A percentile compares a stretch with the other conserved stretches of the same genome.
Evolutionary conservation across 305 asterid genomes (phyloP).

Genomic region (Ilex paraguariensis): DNA sequence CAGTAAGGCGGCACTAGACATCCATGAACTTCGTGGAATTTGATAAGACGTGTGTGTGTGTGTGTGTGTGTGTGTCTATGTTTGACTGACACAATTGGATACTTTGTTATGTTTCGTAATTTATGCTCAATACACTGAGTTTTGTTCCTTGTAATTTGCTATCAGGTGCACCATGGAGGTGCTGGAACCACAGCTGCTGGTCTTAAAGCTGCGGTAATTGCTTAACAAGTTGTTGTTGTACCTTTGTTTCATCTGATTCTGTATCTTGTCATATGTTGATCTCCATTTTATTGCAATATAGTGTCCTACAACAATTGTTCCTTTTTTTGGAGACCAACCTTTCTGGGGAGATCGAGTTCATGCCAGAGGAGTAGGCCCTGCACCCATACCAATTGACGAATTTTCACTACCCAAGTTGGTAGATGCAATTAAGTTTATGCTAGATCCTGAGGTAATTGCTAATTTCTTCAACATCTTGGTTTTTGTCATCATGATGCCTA

Average conservation of each 20-base stretch:
- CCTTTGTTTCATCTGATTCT: constrained; percentile 6
- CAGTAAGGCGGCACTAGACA: too few species aligned
- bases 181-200: constrained; percentile 99
- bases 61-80: too few species aligned
- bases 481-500: too few species aligned
- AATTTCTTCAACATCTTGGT: too few species aligned
- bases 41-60: too few species aligned
- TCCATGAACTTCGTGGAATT: too few species aligned
- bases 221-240: background rate
- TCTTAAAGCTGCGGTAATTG: constrained; percentile 88
- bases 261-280: constrained; percentile 12
- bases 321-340: constrained; percentile 95
- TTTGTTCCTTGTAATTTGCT: constrained; percentile 9
- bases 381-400: constrained; percentile 83
- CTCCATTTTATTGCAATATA: constrained; percentile 24
- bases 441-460: constrained; percentile 62
- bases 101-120: too few species aligned
- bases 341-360: constrained; percentile 98
- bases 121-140: background rate
- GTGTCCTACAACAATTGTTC: constrained; percentile 94
- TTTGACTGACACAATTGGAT: too few species aligned
- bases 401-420: constrained; percentile 73
- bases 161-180: constrained; percentile 98
- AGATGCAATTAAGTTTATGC: constrained; percentile 70
- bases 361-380: constrained; percentile 85